Evolutionary conservation across 2,329 filamentous ascomycete genomes (phyloP), one percentile per base, ranked within the genome.

Genomic region (Neurospora sp.): DNA sequence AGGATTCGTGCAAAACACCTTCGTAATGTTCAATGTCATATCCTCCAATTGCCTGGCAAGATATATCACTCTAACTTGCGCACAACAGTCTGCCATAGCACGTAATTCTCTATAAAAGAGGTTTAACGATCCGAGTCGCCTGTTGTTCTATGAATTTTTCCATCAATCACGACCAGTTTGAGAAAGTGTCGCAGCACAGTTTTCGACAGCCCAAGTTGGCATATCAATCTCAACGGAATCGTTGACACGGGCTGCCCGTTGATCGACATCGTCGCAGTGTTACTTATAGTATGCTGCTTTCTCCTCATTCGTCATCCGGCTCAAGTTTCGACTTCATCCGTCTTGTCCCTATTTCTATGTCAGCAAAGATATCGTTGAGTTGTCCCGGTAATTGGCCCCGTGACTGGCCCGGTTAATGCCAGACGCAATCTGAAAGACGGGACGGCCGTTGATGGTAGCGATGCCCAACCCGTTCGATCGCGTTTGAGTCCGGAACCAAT

Each of bases 291-390:
- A 17, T 33, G 52, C 52, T n/a, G 23, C 12, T 6, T 62, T 36
- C 15, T 62, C 52, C 52, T 62, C 23, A 62, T 62, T 17, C 52
- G 52, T 33, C 52, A 15, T n/a, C 69, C 72, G 73, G 74, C 73
- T 73, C 66, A 71, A 71, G 72, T 71, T 74, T 70, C 73, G 71
- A 74, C 66, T 66, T 11, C 67, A 72, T 77, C 74, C 73, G 73
- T 43, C 71, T 72, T 73, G 72, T 70, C 69, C 57, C 69, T 69
- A 70, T 73, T 71, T 70, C 43, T 66, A 69, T 33, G 40, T 33
- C 23, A 38, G 11, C 19, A 38, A 57, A 33, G 17, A 46, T 65
- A 40, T 65, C 46, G 66, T 23, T 12, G 43, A 57, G 33, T 36
- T 68, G 40, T 68, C 67, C 15, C 66, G 46, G 12, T 57, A 33